Base-by-base conservation (phyloP, 2,329 filamentous ascomycete species). In the Endocalyx cinctus region DNA sequence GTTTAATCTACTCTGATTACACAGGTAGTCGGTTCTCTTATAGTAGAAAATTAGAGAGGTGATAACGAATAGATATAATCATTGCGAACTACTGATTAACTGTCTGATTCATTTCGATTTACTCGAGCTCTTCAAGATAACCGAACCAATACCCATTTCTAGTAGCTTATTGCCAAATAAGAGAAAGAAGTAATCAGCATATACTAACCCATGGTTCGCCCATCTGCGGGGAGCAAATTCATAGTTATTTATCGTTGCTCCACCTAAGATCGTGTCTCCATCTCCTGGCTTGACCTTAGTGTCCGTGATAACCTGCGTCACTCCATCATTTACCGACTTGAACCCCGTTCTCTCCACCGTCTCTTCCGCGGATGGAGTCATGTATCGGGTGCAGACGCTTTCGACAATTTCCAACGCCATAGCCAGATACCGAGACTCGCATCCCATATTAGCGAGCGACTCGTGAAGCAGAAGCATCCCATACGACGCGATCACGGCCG, bases 131-230 rank as follows among this genome's bases (percentile, higher is more conserved):
- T n/a, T n/a, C n/a, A n/a, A n/a, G n/a, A n/a, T n/a, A n/a, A n/a
- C n/a, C n/a, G n/a, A n/a, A n/a, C n/a, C n/a, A n/a, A n/a, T n/a
- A n/a, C n/a, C n/a, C n/a, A n/a, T n/a, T n/a, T n/a, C n/a, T n/a
- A n/a, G n/a, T n/a, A n/a, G n/a, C n/a, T n/a, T n/a, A n/a, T 71
- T 72, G 6, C 67, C 67, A 22, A 67, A 57, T 19, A 68, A 51
- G 11, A 71, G 36, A 19, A 70, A 59, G 35, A 59, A 70, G 42
- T 71, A 71, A 38, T 71, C 67, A 1, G 67, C 67, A 45, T 71
- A 71, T 1, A 71, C 66, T 14, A 72, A 39, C 1, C 67, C 66
- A 46, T 70, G 66, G 33, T 70, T 54, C 5, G 59, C 58, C 49
- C 66, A 69, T 20, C 59, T 55, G 29, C 59, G 54, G 16, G 64